phyloP scores from a whole-genome alignment of 352 stramenopile genomes.

The Lagenidium giganteum region DNA sequence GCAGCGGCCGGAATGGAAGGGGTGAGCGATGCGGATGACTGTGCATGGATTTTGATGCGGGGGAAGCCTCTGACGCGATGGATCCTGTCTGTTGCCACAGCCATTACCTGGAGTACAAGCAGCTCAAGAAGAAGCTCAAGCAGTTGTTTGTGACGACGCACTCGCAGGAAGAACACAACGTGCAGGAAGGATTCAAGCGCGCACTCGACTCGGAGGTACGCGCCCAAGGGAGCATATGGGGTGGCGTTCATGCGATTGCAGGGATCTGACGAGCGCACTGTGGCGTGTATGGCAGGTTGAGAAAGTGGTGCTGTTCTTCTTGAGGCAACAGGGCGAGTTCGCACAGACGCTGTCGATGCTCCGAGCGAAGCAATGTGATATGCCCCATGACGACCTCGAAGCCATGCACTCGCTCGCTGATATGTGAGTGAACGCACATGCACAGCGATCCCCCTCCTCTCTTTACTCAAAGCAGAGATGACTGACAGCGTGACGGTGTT shows the following conservation, averaged over 20 bases:
- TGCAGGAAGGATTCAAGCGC: constrained; percentile 64
- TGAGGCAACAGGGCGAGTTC: constrained; percentile 81
- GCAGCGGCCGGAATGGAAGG: constrained; percentile 69
- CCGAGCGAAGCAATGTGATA: constrained; percentile 36
- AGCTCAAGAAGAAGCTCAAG: constrained; percentile 86
- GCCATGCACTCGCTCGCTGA: constrained; percentile 70
- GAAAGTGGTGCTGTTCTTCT: constrained; percentile 82
- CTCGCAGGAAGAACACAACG: constrained; percentile 20
- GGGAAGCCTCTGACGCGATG: too few species aligned
- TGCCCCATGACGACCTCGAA: constrained; percentile 40
- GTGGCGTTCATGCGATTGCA: background rate
- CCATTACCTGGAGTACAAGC: constrained; percentile 89
- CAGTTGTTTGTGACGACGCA: constrained; percentile 46
- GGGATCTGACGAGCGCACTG: background rate
- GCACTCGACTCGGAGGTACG: constrained; percentile 68
- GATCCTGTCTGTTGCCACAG: constrained; percentile 22
- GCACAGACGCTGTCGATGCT: constrained; percentile 55
- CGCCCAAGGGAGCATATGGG: too few species aligned
- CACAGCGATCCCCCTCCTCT: too few species aligned
- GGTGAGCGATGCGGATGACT: too few species aligned
- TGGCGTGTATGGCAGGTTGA: constrained; percentile 43
- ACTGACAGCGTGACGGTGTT: too few species aligned
- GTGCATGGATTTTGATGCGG: background rate
- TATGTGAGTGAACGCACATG: constrained; percentile 16
- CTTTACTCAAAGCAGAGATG: too few species aligned